Base-by-base conservation (phyloP, 2,329 filamentous ascomycete genomes). In the Teratosphaeriaceae sp. region DNA sequence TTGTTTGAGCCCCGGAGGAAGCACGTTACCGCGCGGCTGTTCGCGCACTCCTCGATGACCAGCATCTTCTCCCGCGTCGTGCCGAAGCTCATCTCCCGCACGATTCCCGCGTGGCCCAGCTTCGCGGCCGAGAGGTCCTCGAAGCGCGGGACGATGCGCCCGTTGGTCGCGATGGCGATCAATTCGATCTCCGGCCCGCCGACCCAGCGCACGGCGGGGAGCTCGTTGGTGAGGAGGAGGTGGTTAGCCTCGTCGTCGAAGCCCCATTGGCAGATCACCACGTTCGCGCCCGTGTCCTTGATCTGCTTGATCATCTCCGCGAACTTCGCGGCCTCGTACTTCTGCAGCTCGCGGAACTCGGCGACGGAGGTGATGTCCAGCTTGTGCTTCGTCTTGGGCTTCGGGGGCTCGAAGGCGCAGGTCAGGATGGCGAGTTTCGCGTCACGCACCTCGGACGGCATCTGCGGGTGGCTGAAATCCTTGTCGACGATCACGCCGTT, bases 321-420 rank as follows among this genome's bases (percentile, higher is more conserved):
- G 64, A 98, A 98, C 72, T 97, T 98, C 64, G 87, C 85, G 58
- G 83, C 83, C 71, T 98, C 92, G 71, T 98, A 98, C 56, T 77
- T 86, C 64, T 98, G 92, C 53, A 98, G 73, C 71, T 94, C 92
- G 76, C 94, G 96, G 76, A 95, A 98, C 72, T 98, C 92, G 56
- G 97, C 90, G 6, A 98, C 90, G 31, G 82, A 86, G 44, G 88
- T 92, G 63, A 98, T 98, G 62, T 98, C 92, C 49, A 98, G 79
- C 75, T 96, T 94, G 72, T 98, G 92, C 79, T 98, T 98, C 37
- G 92, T 98, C 80, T 98, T 98, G 55, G 92, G 92, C 78, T 98
- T 98, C 39, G 92, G 92, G 23, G 92, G 92, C 73, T 98, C 92
- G 64, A 98, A 98, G 3, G 92, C 88, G 66, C 92, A 98, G 40